Base-by-base conservation (phyloP, 2,329 filamentous ascomycete species). In the Bipolaris victoriae region DNA sequence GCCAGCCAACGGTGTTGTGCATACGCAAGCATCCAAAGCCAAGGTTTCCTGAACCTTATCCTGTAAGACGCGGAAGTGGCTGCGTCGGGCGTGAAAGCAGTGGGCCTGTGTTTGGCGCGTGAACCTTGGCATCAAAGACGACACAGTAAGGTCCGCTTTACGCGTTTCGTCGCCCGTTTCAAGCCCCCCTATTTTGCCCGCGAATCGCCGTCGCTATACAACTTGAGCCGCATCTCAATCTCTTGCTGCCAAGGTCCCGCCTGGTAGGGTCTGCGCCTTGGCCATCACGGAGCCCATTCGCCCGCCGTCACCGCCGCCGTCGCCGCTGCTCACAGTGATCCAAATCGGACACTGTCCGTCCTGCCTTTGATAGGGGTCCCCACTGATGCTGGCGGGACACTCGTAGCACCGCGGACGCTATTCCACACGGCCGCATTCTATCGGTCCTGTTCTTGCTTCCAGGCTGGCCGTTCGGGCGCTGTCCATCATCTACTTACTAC, bases 141-240 rank as follows among this genome's bases (percentile, higher is more conserved):
- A 72, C 60, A 67, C 69, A 66, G 55, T 41, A 58, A 60, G 66
- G 58, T 68, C 68, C 70, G 65, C 70, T 64, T 68, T 66, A 56
- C 58, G 55, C 57, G 72, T 74, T 74, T 73, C 70, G 68, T 68
- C 67, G 60, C 53, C 61, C 55, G 72, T 74, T 74, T 73, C 70
- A 70, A 64, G 37, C 56, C 59, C 66, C 61, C 61, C 52, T 62
- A 49, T 61, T 58, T 59, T 59, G 51, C 57, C 49, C 65, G 57
- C 62, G 62, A 63, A 63, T 60, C 62, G 64, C 49, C 52, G 55
- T 56, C 24, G 24, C 40, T 40, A 57, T 39, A 54, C 53, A 57
- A 53, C 61, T 69, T 66, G 56, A 71, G 68, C 69, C 68, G 65
- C 69, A 69, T 55, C 56, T 53, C 55, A 52, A 66, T 66, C 49